Evolutionary conservation across 1,139 yeast species (phyloP).

Genomic region (Groenewaldozyma sp.): DNA sequence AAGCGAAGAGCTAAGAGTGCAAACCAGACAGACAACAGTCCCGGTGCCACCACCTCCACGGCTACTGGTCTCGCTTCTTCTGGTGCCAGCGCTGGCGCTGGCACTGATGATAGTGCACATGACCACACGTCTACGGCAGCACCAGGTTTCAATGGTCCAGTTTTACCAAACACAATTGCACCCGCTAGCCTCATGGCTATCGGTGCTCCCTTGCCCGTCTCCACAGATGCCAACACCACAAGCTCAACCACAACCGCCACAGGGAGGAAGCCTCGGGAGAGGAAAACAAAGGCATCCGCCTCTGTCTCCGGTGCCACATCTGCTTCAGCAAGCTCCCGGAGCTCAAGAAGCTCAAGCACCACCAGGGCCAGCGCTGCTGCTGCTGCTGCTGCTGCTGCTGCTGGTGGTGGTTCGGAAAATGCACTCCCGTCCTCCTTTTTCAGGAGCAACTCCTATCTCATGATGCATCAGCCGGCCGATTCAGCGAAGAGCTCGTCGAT

Average conservation of each 20-base stretch:
- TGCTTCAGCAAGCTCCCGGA: background rate
- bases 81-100: background rate
- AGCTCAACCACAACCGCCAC: constrained; percentile 10
- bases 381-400: background rate
- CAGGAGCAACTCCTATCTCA: background rate
- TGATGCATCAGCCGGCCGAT: background rate
- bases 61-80: background rate
- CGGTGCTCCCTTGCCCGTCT: too few species aligned
- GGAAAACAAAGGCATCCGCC: background rate
- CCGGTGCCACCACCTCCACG: constrained; percentile 2
- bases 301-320: too few species aligned
- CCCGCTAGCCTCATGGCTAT: constrained; percentile 19
- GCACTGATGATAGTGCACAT: background rate
- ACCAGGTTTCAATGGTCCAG: background rate
- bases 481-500: background rate
- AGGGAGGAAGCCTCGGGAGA: background rate
- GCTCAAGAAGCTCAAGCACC: background rate
- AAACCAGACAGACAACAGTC: background rate
- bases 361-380: background rate
- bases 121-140: constrained; percentile 10
- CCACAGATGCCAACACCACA: constrained; percentile 5
- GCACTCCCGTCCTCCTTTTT: constrained; percentile 5
- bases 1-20: background rate
- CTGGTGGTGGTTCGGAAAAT: too few species aligned
- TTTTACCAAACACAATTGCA: constrained; percentile 16